These are phyloP conservation scores for Polytolypa hystricis DNA, from an alignment of 2,329 filamentous ascomycete genomes.

Conservation along the genomic window DNA sequence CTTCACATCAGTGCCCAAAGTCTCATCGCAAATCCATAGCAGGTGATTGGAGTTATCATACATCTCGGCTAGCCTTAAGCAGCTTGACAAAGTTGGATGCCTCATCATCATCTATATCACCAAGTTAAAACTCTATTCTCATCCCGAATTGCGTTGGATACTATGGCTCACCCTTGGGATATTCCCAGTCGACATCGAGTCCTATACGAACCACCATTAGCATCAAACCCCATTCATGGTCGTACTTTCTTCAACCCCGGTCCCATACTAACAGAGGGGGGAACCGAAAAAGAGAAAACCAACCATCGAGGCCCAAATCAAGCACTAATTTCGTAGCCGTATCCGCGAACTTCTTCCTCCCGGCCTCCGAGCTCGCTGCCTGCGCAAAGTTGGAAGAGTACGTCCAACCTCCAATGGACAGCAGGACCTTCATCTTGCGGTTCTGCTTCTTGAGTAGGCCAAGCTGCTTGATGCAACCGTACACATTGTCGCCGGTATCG, in stretches of 20 bases:
- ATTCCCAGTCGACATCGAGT: conserved; percentile 40
- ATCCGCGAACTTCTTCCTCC: conserved; percentile 55
- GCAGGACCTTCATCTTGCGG: conserved; percentile 63
- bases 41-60: conserved; percentile 11
- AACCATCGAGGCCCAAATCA: conserved; percentile 59
- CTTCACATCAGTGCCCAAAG: background rate
- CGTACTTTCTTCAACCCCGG: no score
- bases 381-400: conserved; percentile 66
- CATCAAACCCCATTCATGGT: background rate
- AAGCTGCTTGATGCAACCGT: conserved; percentile 68
- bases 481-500: conserved; percentile 60
- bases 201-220: conserved; percentile 15
- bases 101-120: conserved; percentile 26
- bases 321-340: conserved; percentile 65
- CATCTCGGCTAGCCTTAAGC: conserved; percentile 32
- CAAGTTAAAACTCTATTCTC: no score
- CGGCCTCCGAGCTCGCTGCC: conserved; percentile 52
- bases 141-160: background rate
- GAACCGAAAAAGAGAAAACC: conserved; percentile 7
- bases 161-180: conserved; percentile 25
- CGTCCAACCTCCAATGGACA: conserved; percentile 75
- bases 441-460: conserved; percentile 64
- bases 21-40: background rate
- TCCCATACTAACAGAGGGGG: no score
- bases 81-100: conserved; percentile 34